Base-by-base conservation (phyloP, 495 filamentous ascomycete genomes). In the Aspergillus coremiiformis region DNA sequence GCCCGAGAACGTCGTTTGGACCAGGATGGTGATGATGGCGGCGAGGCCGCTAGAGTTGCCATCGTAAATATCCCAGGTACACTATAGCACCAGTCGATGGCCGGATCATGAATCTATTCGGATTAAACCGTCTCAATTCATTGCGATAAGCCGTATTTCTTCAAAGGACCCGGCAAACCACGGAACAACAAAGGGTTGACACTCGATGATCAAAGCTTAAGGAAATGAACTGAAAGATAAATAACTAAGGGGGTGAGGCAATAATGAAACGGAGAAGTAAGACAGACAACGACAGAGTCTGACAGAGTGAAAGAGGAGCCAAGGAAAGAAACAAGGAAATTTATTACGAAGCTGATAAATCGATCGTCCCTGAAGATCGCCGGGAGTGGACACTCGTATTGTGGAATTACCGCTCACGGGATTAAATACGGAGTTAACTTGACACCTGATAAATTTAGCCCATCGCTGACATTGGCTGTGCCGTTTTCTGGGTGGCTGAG, bases 1-100 rank as follows among this genome's bases (percentile, higher is more conserved):
- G 78, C 56, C 59, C 73, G 64, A 58, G 73, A 61, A n/a, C 66
- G 66, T 52, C 73, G 71, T 59, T 78, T 77, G 24, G 76, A 68
- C 61, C 69, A 77, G 46, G 69, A 70, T 10, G 79, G 72, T 35
- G 76, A 73, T 15, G 73, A 72, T 17, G 70, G 70, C 15, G 72
- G 65, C 20, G 69, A 70, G 33, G 66, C 64, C 51, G 67, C 66
- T 46, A 73, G 47, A 21, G 73, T 72, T 45, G 73, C 69, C 71
- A 75, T 76, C 24, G 48, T 55, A 57, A 35, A 56, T 47, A 47
- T 37, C 55, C 17, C 27, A 9, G 29, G 32, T 46, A 49, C 21
- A 53, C n/a, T 42, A 4, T 27, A 20, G 51, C 9, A 5, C 33
- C 17, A 30, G 15, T 23, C 19, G 32, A 46, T 33, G 42, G 53